Base-by-base conservation (phyloP, 495 filamentous ascomycete genomes). In the Penicillium salamii region DNA sequence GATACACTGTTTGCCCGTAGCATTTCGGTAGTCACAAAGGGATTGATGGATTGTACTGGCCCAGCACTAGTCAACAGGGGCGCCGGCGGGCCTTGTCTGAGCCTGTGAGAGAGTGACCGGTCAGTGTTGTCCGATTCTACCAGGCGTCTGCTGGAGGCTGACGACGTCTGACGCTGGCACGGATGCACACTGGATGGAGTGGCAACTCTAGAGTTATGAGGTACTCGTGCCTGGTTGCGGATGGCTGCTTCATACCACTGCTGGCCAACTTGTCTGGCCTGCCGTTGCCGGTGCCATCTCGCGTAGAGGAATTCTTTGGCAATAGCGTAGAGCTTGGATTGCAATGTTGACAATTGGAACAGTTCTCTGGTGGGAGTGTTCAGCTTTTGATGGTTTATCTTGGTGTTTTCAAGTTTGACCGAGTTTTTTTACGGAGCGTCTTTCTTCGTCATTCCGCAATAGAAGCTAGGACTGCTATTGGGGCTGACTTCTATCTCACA, bases 231-330 rank as follows among this genome's bases (percentile, higher is more conserved):
- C 37, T 40, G 13, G 21, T 40, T 40, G 15, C 12, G 24, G 40
- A 42, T 14, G 14, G 43, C 43, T 4, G 19, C 31, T 36, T 46
- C 13, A 36, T 46, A 46, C 43, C 13, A 46, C 44, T 47, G 15
- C 35, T 39, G 23, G 17, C 45, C 21, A 37, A 47, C 26, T 28
- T 37, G 23, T 8, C 29, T 15, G 13, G 34, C 33, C 21, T 47
- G 11, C 23, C 9, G 21, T 37, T 47, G 21, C 45, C 33, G 33
- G 34, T 47, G 34, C 45, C 7, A 39, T 39, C 34, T 28, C 15
- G 23, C 26, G 23, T 15, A 47, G 24, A 47, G 34, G 14, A 38
- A 28, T 17, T 31, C 21, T 47, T 28, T 47, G 6, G 45, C 15
- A 17, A 39, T 14, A 18, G 3, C 11, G 9, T 15, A 37, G 45